phyloP scores from a whole-genome alignment of 257 asterid species.

The Plantago major region DNA sequence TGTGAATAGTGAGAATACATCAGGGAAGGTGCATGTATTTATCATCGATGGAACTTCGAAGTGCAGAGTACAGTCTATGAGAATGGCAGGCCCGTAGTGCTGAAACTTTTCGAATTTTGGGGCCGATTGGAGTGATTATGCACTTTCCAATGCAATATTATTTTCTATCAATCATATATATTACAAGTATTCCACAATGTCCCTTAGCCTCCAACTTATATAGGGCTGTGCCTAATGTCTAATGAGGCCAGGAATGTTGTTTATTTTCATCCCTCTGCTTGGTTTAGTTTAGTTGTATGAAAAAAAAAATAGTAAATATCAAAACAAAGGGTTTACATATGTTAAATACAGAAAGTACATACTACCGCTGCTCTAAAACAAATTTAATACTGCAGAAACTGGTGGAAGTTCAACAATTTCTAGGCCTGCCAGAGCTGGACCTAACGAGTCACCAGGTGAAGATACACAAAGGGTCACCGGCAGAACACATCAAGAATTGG shows the following conservation, averaged over 20 bases:
- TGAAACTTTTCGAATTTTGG: not conserved
- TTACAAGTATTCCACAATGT: not conserved
- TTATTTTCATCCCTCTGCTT: not conserved
- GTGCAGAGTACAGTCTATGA: no score
- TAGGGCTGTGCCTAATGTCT: not conserved
- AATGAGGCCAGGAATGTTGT: not conserved
- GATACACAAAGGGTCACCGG: slow-evolving; percentile 80
- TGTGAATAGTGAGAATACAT: no score
- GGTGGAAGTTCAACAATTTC: slow-evolving; percentile 59
- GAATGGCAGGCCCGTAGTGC: not conserved
- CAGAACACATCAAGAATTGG: slow-evolving; percentile 76
- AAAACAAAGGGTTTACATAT: no score
- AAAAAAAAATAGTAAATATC: no score
- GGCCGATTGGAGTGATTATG: no score
- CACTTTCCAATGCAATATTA: not conserved
- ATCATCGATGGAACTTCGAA: no score
- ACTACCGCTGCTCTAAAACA: no score
- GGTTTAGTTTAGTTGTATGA: no score
- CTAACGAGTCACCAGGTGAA: slow-evolving; percentile 79
- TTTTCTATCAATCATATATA: not conserved
- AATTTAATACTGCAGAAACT: slow-evolving; percentile 56
- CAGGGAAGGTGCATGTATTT: no score
- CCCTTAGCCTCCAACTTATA: not conserved
- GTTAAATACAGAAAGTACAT: no score
- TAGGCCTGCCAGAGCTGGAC: slow-evolving; percentile 59